Percentiles rank a stretch among this genome's conserved stretches.
phyloP scores from a whole-genome alignment of 2,329 filamentous ascomycete species.

The Phialophora tarda region DNA sequence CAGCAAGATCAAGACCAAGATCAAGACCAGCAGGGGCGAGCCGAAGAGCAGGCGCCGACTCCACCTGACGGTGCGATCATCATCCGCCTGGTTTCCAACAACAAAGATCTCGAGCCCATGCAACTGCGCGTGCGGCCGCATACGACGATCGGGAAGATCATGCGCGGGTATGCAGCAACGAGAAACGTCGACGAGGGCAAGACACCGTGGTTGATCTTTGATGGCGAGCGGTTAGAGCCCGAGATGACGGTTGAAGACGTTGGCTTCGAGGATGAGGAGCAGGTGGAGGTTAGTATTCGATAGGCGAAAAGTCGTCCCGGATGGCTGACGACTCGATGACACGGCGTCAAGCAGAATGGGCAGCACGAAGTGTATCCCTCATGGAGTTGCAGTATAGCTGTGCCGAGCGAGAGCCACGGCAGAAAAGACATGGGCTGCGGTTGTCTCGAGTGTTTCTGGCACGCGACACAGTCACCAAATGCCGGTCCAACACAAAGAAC shows the following conservation, averaged over 20 bases:
- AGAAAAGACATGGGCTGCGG: no score
- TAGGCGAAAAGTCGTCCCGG: constrained; percentile 39
- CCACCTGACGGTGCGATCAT: constrained; percentile 45
- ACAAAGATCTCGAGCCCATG: constrained; percentile 53
- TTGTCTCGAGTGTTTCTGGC: no score
- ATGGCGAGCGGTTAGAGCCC: constrained; percentile 73
- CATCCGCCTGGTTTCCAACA: constrained; percentile 58
- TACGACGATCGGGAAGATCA: constrained; percentile 67
- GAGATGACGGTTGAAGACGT: constrained; percentile 66
- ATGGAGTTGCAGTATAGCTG: neutral
- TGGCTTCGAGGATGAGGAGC: constrained; percentile 76
- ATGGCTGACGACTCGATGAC: neutral
- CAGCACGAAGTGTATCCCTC: neutral
- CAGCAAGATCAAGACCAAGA: constrained; percentile 9
- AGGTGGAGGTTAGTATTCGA: constrained; percentile 73
- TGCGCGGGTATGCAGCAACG: constrained; percentile 65
- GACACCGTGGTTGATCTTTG: constrained; percentile 70
- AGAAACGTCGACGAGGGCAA: constrained; percentile 59
- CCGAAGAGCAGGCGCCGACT: constrained; percentile 27
- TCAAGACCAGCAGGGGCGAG: constrained; percentile 7
- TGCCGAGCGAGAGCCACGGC: neutral
- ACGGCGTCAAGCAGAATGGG: neutral
- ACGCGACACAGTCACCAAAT: neutral
- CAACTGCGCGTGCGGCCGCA: constrained; percentile 52
- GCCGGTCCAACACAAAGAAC: neutral